phyloP scores from a whole-genome alignment of 345 rosid genomes.

The thale cress (Arabidopsis thaliana) region DNA sequence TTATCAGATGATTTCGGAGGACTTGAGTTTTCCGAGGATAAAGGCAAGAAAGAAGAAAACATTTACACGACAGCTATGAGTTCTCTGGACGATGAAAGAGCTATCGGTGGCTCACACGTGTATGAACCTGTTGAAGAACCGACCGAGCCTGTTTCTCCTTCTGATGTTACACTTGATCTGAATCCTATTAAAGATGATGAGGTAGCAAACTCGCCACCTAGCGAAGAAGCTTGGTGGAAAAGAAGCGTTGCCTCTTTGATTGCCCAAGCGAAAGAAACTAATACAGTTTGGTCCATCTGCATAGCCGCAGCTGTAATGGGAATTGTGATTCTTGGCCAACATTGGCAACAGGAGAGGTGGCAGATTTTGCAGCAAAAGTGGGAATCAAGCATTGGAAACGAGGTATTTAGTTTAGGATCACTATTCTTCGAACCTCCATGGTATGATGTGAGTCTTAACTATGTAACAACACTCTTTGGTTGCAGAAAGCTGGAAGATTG shows the following conservation, averaged over 20 bases:
- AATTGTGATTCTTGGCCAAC: constrained; percentile 88
- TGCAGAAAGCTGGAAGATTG: constrained; percentile 71
- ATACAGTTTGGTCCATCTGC: constrained; percentile 88
- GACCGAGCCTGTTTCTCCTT: constrained; percentile 48
- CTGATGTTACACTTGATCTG: constrained; percentile 48
- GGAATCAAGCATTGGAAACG: constrained; percentile 69
- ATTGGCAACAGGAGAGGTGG: constrained; percentile 95
- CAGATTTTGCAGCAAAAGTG: constrained; percentile 79
- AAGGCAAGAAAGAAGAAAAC: constrained; percentile 57
- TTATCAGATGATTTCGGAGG: constrained; percentile 64
- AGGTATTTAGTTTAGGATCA: constrained; percentile 50
- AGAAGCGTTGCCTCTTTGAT: constrained; percentile 76
- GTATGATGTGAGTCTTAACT: no score
- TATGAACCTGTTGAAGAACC: constrained; percentile 49
- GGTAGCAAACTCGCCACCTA: constrained; percentile 62
- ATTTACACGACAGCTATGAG: constrained; percentile 54
- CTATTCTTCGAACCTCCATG: no score
- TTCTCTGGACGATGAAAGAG: constrained; percentile 60
- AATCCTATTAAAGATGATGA: constrained; percentile 52
- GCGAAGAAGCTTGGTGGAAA: constrained; percentile 96
- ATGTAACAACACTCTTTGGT: background rate
- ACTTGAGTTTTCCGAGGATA: constrained; percentile 52
- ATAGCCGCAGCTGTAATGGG: constrained; percentile 97
- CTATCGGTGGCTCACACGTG: constrained; percentile 52
- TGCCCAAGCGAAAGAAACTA: constrained; percentile 83